A percentile compares a stretch with the other conserved stretches of the same genome.
Evolutionary conservation across 2,329 filamentous ascomycete genomes (phyloP).

Genomic region (Botrytis paeoniae): DNA sequence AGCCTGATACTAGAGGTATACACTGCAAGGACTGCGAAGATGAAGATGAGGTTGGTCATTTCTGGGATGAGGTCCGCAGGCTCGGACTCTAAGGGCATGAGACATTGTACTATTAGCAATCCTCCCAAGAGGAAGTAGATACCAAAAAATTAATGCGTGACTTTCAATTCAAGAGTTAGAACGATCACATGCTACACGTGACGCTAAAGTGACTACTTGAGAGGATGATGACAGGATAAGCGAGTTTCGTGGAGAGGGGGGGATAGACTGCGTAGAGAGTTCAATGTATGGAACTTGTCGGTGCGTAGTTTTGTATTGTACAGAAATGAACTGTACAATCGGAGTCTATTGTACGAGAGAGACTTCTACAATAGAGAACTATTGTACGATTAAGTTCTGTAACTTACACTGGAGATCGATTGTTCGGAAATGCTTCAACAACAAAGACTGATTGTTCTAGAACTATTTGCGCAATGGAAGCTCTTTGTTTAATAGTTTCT

Average conservation of each 20-base stretch:
- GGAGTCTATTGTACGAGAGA: background rate
- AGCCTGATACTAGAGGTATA: accelerated
- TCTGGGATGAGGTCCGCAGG: background rate
- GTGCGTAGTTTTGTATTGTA: accelerated
- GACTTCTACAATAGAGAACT: background rate
- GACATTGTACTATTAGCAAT: background rate
- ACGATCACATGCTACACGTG: background rate
- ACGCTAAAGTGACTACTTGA: background rate
- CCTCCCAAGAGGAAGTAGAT: background rate
- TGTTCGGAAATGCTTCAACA: background rate
- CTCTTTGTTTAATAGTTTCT: background rate
- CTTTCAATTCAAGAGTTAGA: background rate
- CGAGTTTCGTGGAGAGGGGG: background rate
- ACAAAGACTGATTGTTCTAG: background rate
- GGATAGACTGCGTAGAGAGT: accelerated
- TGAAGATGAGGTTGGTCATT: background rate
- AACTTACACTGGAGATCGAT: background rate
- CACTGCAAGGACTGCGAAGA: background rate
- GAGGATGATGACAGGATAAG: background rate
- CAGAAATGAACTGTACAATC: accelerated
- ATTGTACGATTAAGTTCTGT: background rate
- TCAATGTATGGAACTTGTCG: background rate
- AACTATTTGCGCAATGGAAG: background rate
- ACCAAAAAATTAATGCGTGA: background rate
- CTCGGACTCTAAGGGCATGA: background rate